A percentile compares a stretch with the other conserved stretches of the same genome.
Evolutionary conservation across 2,329 filamentous ascomycete genomes (phyloP).

Genomic region (Fusarium sp.): DNA sequence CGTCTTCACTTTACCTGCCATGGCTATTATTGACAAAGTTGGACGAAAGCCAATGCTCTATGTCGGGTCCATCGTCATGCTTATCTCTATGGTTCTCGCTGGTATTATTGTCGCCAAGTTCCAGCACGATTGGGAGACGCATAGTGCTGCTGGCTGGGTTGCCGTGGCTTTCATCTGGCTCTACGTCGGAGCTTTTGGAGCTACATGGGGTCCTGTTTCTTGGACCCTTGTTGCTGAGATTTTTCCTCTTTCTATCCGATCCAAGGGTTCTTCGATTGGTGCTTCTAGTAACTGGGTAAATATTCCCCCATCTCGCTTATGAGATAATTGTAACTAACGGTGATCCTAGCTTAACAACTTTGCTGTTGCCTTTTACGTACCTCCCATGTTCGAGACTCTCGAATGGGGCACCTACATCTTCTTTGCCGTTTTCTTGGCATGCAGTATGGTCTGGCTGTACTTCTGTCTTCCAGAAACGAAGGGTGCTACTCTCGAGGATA

Average conservation of each 20-base stretch:
- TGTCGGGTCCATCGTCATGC: slow-evolving; percentile 50
- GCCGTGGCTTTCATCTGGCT: slow-evolving; percentile 51
- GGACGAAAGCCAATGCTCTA: slow-evolving; percentile 53
- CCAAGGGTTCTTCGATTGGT: slow-evolving; percentile 55
- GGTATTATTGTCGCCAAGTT: slow-evolving; percentile 27
- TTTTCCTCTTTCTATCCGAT: slow-evolving; percentile 55
- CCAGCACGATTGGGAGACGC: slow-evolving; percentile 40
- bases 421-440: slow-evolving; percentile 61
- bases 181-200: slow-evolving; percentile 60
- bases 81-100: slow-evolving; percentile 21
- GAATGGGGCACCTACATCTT: slow-evolving; percentile 65
- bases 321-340: neutral
- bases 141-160: slow-evolving; percentile 51
- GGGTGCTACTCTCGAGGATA: slow-evolving; percentile 62
- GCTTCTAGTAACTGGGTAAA: slow-evolving; percentile 53
- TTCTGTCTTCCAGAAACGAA: slow-evolving; percentile 65
- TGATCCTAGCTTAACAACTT: slow-evolving; percentile 52
- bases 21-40: slow-evolving; percentile 52
- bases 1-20: slow-evolving; percentile 45
- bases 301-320: neutral
- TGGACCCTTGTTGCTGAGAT: slow-evolving; percentile 61
- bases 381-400: slow-evolving; percentile 48
- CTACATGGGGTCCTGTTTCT: slow-evolving; percentile 56
- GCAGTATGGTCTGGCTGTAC: slow-evolving; percentile 58
- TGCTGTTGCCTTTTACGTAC: slow-evolving; percentile 56